phyloP scores from a whole-genome alignment of 1,284 basidiomycete species.

The Sanghuangporus weigelae region DNA sequence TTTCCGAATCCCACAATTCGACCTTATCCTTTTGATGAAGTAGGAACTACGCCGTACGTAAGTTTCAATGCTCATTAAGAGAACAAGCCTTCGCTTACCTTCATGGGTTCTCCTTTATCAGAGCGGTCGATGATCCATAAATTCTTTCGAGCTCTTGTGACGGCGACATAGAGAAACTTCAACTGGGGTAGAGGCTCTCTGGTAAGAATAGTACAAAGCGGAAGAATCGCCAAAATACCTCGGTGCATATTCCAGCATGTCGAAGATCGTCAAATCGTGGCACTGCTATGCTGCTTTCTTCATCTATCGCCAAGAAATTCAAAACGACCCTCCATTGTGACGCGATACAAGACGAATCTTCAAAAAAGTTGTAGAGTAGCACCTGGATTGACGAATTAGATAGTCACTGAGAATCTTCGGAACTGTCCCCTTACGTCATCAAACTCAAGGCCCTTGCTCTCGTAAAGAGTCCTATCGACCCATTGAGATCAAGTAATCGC shows the following conservation, averaged over 20 bases:
- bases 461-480: conserved; percentile 55
- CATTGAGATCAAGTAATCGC: background rate
- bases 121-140: conserved; percentile 65
- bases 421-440: conserved; percentile 45
- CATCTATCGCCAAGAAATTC: conserved; percentile 32
- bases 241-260: conserved; percentile 55
- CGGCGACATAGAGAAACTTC: conserved; percentile 64
- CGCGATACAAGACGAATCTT: conserved; percentile 47
- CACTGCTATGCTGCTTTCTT: conserved; percentile 23
- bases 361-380: conserved; percentile 66
- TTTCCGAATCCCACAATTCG: conserved; percentile 37
- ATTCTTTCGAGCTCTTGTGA: conserved; percentile 62
- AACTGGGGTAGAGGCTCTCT: conserved; percentile 35
- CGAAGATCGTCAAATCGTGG: conserved; percentile 49
- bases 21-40: conserved; percentile 43
- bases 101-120: conserved; percentile 50
- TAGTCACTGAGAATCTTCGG: background rate
- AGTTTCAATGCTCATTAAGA: background rate
- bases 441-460: conserved; percentile 73
- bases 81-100: conserved; percentile 32
- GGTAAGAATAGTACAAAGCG: conserved; percentile 3
- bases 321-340: conserved; percentile 58
- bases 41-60: conserved; percentile 33
- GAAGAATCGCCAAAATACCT: conserved; percentile 33
- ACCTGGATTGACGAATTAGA: conserved; percentile 39